Evolutionary conservation across 2,329 filamentous ascomycete genomes (phyloP).

Genomic region (Fusarium scirpi): DNA sequence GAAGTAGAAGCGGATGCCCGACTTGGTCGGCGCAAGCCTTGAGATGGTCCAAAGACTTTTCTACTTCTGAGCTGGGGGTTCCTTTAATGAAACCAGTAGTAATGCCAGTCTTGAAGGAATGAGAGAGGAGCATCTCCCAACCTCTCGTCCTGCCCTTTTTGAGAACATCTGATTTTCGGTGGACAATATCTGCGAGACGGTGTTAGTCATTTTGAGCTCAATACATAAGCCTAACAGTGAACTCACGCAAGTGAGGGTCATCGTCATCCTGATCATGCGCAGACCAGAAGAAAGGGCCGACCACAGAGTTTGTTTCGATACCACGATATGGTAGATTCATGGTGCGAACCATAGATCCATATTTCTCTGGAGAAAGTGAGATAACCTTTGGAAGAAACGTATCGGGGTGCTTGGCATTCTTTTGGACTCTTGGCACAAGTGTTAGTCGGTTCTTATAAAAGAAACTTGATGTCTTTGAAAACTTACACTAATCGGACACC

Average conservation of each 20-base stretch:
- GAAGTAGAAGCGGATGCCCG: conserved; percentile 69
- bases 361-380: conserved; percentile 62
- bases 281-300: conserved; percentile 74
- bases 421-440: conserved; percentile 61
- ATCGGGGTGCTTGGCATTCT: conserved; percentile 66
- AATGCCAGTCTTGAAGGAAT: conserved; percentile 65
- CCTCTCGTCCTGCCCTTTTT: conserved; percentile 73
- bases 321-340: conserved; percentile 67
- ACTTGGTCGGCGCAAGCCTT: conserved; percentile 61
- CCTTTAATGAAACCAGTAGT: conserved; percentile 73
- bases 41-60: conserved; percentile 62
- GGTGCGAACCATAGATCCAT: conserved; percentile 67
- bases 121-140: conserved; percentile 73
- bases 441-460: conserved; percentile 9
- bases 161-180: conserved; percentile 74
- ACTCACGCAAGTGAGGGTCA: conserved; percentile 68
- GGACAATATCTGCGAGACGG: conserved; percentile 65
- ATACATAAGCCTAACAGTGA: not conserved
- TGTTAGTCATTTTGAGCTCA: not conserved
- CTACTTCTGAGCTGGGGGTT: conserved; percentile 67
- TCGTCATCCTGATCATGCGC: conserved; percentile 67
- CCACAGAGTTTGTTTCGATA: conserved; percentile 69
- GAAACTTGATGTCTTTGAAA: not conserved
- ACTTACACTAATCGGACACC: conserved; percentile 68
- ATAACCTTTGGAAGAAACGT: conserved; percentile 69